Evolutionary conservation across 2,329 filamentous ascomycete genomes (phyloP), one percentile per base, ranked within the genome.

Genomic region (Scedosporium minutisporum): DNA sequence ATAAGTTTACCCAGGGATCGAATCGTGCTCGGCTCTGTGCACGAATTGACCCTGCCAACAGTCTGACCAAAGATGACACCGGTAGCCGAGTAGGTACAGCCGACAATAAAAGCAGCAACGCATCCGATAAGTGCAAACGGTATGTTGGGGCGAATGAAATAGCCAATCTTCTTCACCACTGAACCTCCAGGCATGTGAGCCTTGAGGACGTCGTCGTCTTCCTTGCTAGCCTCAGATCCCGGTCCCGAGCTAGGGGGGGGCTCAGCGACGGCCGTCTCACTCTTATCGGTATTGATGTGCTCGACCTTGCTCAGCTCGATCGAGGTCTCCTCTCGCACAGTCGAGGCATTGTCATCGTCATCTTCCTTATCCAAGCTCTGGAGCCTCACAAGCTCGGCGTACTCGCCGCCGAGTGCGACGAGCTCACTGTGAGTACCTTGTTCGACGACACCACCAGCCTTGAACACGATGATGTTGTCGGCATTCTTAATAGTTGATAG

Each of bases 391-490:
- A 87, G 77, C 41, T 75, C 75, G 6, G 76, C 77, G 66, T 87
- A 87, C 4, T 83, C 72, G 12, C 76, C 73, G 5, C 83, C 70
- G 10, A 76, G 72, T 1, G 74, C 71, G 65, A 89, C 76, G 2
- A 90, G 77, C 61, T 85, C 79, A 3, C 83, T 75, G 63, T 90
- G 86, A 0, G 79, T 85, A 0, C 87, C 87, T 68, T 86, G 78
- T 70, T 90, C 87, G 10, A 87, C 75, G 3, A 87, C 79, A 58
- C 78, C 71, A 0, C 87, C 87, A 62, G 80, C 75, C 14, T 82
- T 78, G 69, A 89, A 78, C 18, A 90, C 87, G 21, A 89, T 76
- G 63, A 90, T 89, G 64, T 84, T 82, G 67, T 90, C 84, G 0
- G 87, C 87, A 61, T 84, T 80, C 67, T 80, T 81, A 65, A 87